Base-by-base conservation (phyloP, 805 yeast species). In the Saccharomycopsis sp. region DNA sequence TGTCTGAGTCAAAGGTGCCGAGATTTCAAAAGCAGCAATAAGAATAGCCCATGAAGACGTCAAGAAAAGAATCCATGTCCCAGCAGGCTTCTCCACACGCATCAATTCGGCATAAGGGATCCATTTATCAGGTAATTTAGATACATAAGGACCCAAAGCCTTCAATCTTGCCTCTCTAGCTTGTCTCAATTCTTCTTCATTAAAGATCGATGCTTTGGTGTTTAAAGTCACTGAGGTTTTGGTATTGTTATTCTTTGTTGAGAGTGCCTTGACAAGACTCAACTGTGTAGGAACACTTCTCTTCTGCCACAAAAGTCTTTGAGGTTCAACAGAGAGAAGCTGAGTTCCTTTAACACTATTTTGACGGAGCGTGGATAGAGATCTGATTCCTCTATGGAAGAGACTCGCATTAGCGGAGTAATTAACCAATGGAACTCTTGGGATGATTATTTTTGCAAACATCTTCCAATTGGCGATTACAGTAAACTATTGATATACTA, bases 71-170 rank as follows among this genome's bases (percentile, higher is more conserved):
- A 93, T 75, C 79, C 89, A 83, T 0, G 97, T 88, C 0, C 99
- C 99, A n/a, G 88, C 96, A 0, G 99, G 99, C 65, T 89, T 89
- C 68, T 94, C 99, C 57, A 93, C 71, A 57, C 99, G 78, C 87
- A 91, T 85, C 57, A 94, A 75, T 67, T 90, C 96, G 50, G 97
- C 96, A 69, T 91, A 94, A 0, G 99, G 98, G 52, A 89, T 85
- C 83, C 85, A 77, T 58, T 77, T 77, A 49, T 75, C 77, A 0
- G 99, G 98, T 23, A 94, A 76, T 38, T 77, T 75, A 1, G 83
- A 74, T 15, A 89, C 75, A 68, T 77, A 74, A 0, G 82, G 76
- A 1, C 80, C 81, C 42, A 82, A 67, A 0, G 80, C 80, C 1
- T 75, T 69, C 17, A 74, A 52, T 62, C 91, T 73, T 12, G 81